phyloP scores from a whole-genome alignment of 2,329 filamentous ascomycete genomes.

The Aspergillus pseudoglaucus region DNA sequence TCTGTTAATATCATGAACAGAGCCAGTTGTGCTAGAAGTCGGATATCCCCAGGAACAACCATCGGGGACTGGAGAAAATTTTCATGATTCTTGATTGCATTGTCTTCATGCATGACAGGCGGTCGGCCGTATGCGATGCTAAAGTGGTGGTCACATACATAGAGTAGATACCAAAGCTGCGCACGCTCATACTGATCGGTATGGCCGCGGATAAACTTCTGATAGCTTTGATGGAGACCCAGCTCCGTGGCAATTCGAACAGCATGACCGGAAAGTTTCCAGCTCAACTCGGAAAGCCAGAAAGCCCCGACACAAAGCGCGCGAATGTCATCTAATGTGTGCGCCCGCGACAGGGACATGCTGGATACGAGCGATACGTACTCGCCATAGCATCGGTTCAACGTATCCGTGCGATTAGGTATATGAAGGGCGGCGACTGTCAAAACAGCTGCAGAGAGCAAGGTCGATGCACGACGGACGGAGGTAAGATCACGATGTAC shows the following conservation, averaged over 20 bases:
- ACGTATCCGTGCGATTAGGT: conserved; percentile 46
- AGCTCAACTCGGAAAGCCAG: conserved; percentile 57
- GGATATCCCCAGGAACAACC: conserved; percentile 49
- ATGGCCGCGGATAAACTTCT: conserved; percentile 44
- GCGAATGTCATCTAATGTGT: conserved; percentile 52
- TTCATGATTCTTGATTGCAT: conserved; percentile 53
- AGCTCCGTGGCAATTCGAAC: conserved; percentile 54
- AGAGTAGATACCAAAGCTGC: conserved; percentile 57
- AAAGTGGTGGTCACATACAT: conserved; percentile 61
- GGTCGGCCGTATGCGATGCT: conserved; percentile 56
- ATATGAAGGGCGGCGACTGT: conserved; percentile 55
- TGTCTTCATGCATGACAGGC: conserved; percentile 53
- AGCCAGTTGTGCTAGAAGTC: conserved; percentile 53
- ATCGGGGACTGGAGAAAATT: conserved; percentile 48
- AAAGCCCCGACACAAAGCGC: conserved; percentile 57
- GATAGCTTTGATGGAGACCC: conserved; percentile 50
- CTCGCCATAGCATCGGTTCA: conserved; percentile 51
- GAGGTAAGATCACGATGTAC: conserved; percentile 46
- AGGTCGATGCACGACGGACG: conserved; percentile 49
- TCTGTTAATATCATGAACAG: conserved; percentile 53
- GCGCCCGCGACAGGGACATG: conserved; percentile 53
- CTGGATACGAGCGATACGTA: conserved; percentile 52
- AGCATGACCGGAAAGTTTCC: conserved; percentile 55
- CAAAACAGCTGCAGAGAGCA: conserved; percentile 51
- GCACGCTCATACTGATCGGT: conserved; percentile 49